Base-by-base conservation (phyloP, 192 early-diverging fungal genomes). In the Allomyces javanicus region DNA sequence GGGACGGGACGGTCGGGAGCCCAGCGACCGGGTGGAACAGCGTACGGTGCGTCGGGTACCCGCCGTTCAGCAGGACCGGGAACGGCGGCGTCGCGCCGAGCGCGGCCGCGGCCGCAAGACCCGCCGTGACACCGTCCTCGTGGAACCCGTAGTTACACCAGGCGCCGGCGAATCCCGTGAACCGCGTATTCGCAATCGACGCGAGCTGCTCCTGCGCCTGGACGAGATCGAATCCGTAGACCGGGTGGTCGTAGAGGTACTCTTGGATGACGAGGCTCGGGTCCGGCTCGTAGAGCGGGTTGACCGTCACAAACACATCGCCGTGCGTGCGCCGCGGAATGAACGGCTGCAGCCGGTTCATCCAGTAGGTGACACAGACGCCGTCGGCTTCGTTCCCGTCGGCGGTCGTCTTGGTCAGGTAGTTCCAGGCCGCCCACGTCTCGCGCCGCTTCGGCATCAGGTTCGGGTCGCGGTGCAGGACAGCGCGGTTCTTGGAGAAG, bases 131-230 rank as follows among this genome's bases (percentile, higher is more conserved):
- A 10, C 80, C 84, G 69, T 85, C 83, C 62, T 82, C 80, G 65
- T 86, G 84, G 71, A 86, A 86, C 5, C 84, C 83, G 66, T 86
- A 85, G 55, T 85, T 81, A 17, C 79, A 79, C 84, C 84, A 86
- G 10, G 84, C 84, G 27, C 84, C 84, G 22, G 71, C 66, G 66
- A 78, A 86, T 1, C 70, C 69, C 7, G 78, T 77, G 19, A 62
- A 50, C 23, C 68, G 62, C 26, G 69, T 65, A 66, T 82, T 83
- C 65, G 85, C 83, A 64, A 84, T 77, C 3, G 10, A 27, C 27
- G 68, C 64, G 17, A 86, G 65, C 58, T 55, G 40, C 9, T 72
- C 71, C 63, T 86, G 84, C 14, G 84, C 78, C 6, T 68, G 66
- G 62, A 85, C 73, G 5, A 78, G 62, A 14, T 24, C 65, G 0